Conservation (phyloP, 2,329 filamentous ascomycete species). For the Epicoccum nigrum region DNA sequence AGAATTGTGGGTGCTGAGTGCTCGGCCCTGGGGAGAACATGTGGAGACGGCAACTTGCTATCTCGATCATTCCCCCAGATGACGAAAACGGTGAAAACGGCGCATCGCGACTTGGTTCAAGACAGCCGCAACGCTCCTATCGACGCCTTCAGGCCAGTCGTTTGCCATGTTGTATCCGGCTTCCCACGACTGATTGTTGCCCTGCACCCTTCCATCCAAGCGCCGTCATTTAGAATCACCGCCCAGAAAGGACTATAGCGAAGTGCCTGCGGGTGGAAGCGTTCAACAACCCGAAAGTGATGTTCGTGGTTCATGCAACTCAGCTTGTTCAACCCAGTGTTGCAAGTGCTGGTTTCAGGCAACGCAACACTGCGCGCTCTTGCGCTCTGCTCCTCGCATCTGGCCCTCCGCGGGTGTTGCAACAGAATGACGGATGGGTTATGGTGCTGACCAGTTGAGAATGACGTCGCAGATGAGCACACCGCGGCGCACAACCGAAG, state of each 20-base stretch:
- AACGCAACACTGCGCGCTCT: background rate
- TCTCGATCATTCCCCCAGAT: constrained; percentile 5
- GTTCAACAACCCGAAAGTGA: constrained; percentile 14
- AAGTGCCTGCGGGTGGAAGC: constrained; percentile 10
- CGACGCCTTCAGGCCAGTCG: constrained; percentile 1
- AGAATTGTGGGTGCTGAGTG: constrained; percentile 5
- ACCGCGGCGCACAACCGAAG: constrained; percentile 7
- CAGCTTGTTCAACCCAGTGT: background rate
- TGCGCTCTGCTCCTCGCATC: constrained; percentile 10
- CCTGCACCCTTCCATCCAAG: constrained; percentile 5
- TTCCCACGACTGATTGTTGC: background rate
- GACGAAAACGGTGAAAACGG: constrained; percentile 17
- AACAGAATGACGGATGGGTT: background rate
- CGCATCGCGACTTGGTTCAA: background rate
- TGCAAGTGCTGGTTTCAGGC: background rate
- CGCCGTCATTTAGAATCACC: constrained; percentile 8
- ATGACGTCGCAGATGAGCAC: constrained; percentile 10
- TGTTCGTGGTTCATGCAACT: background rate
- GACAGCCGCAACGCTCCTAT: constrained; percentile 2
- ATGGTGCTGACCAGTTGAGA: constrained; percentile 4
- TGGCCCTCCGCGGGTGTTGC: background rate
- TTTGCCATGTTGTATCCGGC: background rate
- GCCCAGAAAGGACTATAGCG: constrained; percentile 1
- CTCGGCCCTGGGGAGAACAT: constrained; percentile 20
- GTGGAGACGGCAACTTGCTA: constrained; percentile 13